Base-by-base conservation (phyloP, 2,329 filamentous ascomycete species). In the Stemphylium beticola region DNA sequence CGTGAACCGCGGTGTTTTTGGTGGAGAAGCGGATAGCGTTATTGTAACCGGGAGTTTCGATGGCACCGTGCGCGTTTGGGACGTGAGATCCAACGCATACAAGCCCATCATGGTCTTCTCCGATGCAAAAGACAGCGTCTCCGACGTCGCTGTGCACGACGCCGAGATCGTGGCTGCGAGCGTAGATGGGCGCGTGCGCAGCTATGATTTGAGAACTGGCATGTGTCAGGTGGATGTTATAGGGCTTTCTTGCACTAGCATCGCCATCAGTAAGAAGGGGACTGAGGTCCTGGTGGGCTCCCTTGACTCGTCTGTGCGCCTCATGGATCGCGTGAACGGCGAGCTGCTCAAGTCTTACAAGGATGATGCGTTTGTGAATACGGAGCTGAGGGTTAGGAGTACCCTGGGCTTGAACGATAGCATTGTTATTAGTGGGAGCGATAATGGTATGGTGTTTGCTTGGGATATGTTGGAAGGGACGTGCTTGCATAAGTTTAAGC, bases 391-490 rank as follows among this genome's bases (percentile, higher is more conserved):
- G n/a, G 82, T 96, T 29, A 86, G 92, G 74, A 88, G 88, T 34
- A 81, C 90, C 4, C 79, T 97, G 51, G 93, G 91, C 0, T 82
- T 85, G 26, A 87, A 84, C 59, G 93, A 96, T 75, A 87, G 85
- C 55, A 88, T 89, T 43, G 91, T 95, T 1, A 68, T 97, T 3
- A 89, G 86, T 45, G 93, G 93, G 7, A 92, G 92, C 67, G 93
- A 97, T 75, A 80, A 88, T 57, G 90, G 89, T 2, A 81, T 81
- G 66, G 76, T 92, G 7, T 87, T 88, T 79, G 91, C 86, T 1
- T 98, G 93, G 93, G 92, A 97, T 77, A 78, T 96, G 17, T 73
- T 96, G 49, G 88, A 83, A 5, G 93, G 91, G 1, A 84, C 87
- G 49, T 72, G 90, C 45, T 80, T 85, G 53, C 85, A 89, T 29